These are phyloP conservation scores for Tetrapisispora phaffii DNA, from an alignment of 805 yeast genomes.

Conservation along the genomic window DNA sequence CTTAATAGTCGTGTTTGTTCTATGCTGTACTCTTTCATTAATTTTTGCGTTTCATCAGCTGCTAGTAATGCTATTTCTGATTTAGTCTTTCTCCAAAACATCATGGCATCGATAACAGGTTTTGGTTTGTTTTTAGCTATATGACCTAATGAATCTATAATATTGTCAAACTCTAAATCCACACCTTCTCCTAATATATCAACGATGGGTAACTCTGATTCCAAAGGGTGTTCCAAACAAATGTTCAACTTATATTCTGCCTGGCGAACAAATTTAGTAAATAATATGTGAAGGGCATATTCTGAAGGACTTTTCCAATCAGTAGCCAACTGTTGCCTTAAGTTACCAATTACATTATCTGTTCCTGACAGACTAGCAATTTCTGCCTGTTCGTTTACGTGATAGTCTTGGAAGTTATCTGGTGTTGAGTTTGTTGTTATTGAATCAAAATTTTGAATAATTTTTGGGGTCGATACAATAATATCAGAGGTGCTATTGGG, in stretches of 20 bases:
- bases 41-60: conserved; percentile 41
- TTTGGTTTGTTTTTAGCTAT: conserved; percentile 85
- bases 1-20: conserved; percentile 8
- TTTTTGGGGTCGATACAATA: neutral
- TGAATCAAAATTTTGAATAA: neutral
- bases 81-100: conserved; percentile 96
- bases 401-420: neutral
- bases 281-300: conserved; percentile 86
- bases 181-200: conserved; percentile 75
- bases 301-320: conserved; percentile 71
- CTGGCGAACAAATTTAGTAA: conserved; percentile 89
- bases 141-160: conserved; percentile 77
- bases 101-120: conserved; percentile 92
- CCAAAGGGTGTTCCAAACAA: conserved; percentile 56
- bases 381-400: neutral
- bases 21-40: conserved; percentile 29
- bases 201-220: conserved; percentile 64
- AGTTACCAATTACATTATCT: conserved; percentile 20
- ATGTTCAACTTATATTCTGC: conserved; percentile 79
- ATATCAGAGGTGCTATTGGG: conserved; percentile 7
- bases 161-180: conserved; percentile 78
- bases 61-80: conserved; percentile 72
- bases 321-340: conserved; percentile 35
- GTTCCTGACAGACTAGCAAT: conserved; percentile 7
- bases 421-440: neutral